These are phyloP conservation scores for Nigrograna mackinnonii DNA, from an alignment of 2,329 filamentous ascomycete species.

Conservation along the genomic window DNA sequence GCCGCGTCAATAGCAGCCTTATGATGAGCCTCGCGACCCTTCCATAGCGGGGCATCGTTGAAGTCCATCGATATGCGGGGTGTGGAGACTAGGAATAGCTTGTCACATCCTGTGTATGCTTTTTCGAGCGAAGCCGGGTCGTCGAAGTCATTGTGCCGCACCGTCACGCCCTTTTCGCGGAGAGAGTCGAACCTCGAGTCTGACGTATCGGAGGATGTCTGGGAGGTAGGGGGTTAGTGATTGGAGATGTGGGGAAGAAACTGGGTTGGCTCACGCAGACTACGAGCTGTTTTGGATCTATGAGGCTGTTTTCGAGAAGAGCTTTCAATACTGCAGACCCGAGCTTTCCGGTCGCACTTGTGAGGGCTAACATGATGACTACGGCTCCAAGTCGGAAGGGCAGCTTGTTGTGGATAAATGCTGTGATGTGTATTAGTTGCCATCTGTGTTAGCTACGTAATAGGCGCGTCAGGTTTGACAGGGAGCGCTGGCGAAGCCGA, in stretches of 20 bases:
- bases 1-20: slow-evolving; percentile 48
- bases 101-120: slow-evolving; percentile 42
- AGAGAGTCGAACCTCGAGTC: slow-evolving; percentile 28
- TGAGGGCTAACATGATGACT: slow-evolving; percentile 40
- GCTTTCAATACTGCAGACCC: slow-evolving; percentile 47
- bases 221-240: slow-evolving; percentile 9
- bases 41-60: slow-evolving; percentile 43
- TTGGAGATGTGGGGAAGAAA: too few relatives aligned
- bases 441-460: too few relatives aligned
- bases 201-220: slow-evolving; percentile 21
- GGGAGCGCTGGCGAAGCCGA: too few relatives aligned
- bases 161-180: slow-evolving; percentile 30
- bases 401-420: too few relatives aligned
- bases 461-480: too few relatives aligned
- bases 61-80: slow-evolving; percentile 50
- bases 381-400: too few relatives aligned
- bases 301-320: slow-evolving; percentile 45
- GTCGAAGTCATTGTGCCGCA: slow-evolving; percentile 46
- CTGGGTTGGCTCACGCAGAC: slow-evolving; percentile 30
- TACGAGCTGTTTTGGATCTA: slow-evolving; percentile 42
- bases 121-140: slow-evolving; percentile 32
- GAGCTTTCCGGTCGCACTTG: slow-evolving; percentile 50
- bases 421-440: too few relatives aligned
- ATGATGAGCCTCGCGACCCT: slow-evolving; percentile 50
- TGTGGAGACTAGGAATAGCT: slow-evolving; percentile 50